Evolutionary conservation across 441 rosid genomes (phyloP).

Genomic region (Adansonia madagascariensis): DNA sequence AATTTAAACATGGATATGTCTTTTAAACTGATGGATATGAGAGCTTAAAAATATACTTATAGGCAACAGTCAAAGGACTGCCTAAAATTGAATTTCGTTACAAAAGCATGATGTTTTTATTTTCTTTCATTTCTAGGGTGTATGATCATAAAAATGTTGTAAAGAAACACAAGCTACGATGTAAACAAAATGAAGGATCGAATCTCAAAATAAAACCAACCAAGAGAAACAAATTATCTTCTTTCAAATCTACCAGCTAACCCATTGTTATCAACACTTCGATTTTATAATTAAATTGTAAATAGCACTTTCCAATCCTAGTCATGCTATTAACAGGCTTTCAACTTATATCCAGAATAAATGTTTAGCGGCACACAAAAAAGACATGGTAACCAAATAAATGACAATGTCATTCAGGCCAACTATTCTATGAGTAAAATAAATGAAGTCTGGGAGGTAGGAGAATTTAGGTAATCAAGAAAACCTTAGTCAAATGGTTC

Average conservation of each 20-base stretch:
- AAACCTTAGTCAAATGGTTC: slow-evolving; percentile 1
- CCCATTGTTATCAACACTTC: not conserved
- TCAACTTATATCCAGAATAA: not conserved
- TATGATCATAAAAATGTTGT: too few species aligned
- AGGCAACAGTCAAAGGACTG: too few species aligned
- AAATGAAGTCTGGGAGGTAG: not conserved
- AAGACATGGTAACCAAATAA: not conserved
- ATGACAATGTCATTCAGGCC: not conserved
- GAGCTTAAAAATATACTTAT: too few species aligned
- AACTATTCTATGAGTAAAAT: not conserved
- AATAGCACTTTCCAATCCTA: not conserved
- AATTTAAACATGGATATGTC: too few species aligned
- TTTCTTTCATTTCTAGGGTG: too few species aligned
- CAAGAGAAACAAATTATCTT: not conserved
- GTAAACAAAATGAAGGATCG: not conserved
- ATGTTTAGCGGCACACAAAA: not conserved
- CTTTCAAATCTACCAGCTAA: not conserved
- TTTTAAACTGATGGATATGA: too few species aligned
- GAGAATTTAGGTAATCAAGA: not conserved
- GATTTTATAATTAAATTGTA: not conserved
- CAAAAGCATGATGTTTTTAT: too few species aligned
- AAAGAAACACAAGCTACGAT: too few species aligned
- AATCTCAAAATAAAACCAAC: not conserved
- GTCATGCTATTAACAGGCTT: not conserved
- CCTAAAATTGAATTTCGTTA: too few species aligned